These are phyloP conservation scores for Camelina laxa DNA, from an alignment of 345 rosid species.

Conservation along the genomic window DNA sequence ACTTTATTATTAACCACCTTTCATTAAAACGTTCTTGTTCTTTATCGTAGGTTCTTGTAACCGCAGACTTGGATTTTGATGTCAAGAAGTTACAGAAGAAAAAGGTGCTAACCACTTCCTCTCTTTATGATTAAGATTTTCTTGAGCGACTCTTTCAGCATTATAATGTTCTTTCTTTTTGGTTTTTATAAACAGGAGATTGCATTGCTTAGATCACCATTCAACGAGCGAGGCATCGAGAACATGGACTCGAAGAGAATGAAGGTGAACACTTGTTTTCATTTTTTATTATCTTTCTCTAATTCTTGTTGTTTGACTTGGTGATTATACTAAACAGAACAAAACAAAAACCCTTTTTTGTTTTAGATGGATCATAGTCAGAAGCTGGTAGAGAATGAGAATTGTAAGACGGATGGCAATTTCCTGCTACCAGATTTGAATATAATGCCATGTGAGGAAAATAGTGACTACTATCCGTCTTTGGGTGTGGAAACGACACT, in stretches of 20 bases:
- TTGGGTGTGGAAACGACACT: slow-evolving; percentile 41
- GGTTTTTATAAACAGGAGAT: slow-evolving; percentile 52
- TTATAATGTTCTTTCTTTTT: no score
- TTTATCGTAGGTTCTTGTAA: slow-evolving; percentile 49
- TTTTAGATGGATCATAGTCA: slow-evolving; percentile 17
- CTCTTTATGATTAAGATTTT: no score
- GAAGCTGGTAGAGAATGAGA: slow-evolving; percentile 25
- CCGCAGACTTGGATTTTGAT: slow-evolving; percentile 44
- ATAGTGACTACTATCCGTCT: background rate
- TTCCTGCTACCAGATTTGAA: slow-evolving; percentile 82
- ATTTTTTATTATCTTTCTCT: no score
- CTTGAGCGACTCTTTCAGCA: background rate
- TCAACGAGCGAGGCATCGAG: no score
- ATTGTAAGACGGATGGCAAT: slow-evolving; percentile 7
- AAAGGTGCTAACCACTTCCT: slow-evolving; percentile 47
- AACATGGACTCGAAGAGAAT: slow-evolving; percentile 66
- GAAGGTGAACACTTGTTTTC: slow-evolving; percentile 37
- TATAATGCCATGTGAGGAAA: slow-evolving; percentile 65
- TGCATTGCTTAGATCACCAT: slow-evolving; percentile 52
- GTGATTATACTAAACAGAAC: slow-evolving; percentile 11
- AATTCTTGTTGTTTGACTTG: slow-evolving; percentile 15
- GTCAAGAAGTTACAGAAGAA: slow-evolving; percentile 59
- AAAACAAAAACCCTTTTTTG: background rate
- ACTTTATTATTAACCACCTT: background rate
- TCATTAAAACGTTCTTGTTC: background rate